Conservation (phyloP, 805 yeast genomes). For the Pichia exigua region DNA sequence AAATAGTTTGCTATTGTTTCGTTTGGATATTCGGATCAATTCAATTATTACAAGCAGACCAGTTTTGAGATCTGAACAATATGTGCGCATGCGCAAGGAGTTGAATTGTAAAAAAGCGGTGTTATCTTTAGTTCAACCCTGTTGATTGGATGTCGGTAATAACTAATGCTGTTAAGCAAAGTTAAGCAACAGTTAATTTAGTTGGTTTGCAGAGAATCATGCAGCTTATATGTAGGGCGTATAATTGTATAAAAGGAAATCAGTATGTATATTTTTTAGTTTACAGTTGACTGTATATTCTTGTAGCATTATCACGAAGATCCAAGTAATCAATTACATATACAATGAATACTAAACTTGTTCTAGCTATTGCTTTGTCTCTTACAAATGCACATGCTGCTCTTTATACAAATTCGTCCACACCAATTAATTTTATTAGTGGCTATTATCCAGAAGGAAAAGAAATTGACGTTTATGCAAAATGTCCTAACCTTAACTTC, state of each 20-base stretch:
- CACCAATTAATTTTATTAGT: constrained; percentile 7
- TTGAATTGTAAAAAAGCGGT: background rate
- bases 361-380: background rate
- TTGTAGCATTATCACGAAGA: too few species aligned
- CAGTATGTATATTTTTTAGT: too few species aligned
- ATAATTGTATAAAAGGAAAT: background rate
- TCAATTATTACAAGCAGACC: background rate
- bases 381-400: background rate
- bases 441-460: constrained; percentile 1
- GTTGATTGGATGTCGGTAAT: background rate
- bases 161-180: too few species aligned
- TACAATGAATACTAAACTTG: background rate
- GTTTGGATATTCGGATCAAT: background rate
- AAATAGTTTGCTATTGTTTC: too few species aligned
- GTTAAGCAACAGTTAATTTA: background rate
- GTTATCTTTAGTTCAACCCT: background rate
- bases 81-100: background rate
- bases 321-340: too few species aligned
- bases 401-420: background rate
- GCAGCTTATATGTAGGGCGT: background rate
- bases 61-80: background rate
- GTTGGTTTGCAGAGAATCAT: background rate
- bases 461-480: constrained; percentile 1
- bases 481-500: constrained; percentile 15
- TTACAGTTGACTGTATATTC: too few species aligned